Percentiles rank a stretch among this genome's conserved stretches.
Evolutionary conservation across 768 basidiomycete species (phyloP).

Genomic region (Clitopilus passeckerianus): DNA sequence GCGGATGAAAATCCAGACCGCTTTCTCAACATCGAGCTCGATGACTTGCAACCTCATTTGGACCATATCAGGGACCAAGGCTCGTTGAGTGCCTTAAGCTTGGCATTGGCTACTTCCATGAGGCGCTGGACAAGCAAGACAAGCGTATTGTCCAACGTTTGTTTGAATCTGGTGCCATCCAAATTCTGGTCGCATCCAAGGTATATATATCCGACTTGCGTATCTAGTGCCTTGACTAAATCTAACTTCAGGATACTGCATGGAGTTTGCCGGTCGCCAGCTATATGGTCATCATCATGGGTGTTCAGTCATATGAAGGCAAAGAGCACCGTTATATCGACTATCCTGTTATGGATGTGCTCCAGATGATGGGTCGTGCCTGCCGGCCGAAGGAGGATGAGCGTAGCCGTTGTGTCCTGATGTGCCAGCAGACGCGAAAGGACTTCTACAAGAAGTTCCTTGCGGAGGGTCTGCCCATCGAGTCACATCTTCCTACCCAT

Average conservation of each 20-base stretch:
- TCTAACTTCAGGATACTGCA: slow-evolving; percentile 69
- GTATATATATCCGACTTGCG: slow-evolving; percentile 27
- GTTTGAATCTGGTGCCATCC: slow-evolving; percentile 92
- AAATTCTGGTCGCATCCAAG: slow-evolving; percentile 91
- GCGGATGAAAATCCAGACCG: slow-evolving; percentile 82
- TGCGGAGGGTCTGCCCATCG: slow-evolving; percentile 94
- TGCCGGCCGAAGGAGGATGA: slow-evolving; percentile 88
- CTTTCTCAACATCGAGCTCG: slow-evolving; percentile 85
- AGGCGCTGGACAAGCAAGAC: slow-evolving; percentile 88
- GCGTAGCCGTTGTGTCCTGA: slow-evolving; percentile 88
- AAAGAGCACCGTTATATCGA: slow-evolving; percentile 98
- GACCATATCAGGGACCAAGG: slow-evolving; percentile 77
- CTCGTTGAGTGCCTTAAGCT: slow-evolving; percentile 79
- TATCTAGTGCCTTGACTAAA: neutral
- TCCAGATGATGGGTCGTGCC: slow-evolving; percentile 99
- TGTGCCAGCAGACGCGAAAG: slow-evolving; percentile 97
- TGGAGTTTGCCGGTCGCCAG: slow-evolving; percentile 94
- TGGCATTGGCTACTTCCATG: slow-evolving; percentile 94
- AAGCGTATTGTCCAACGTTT: slow-evolving; percentile 90
- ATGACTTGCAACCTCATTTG: slow-evolving; percentile 82
- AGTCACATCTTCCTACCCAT: slow-evolving; percentile 89
- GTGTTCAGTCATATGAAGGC: slow-evolving; percentile 95
- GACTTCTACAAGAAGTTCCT: slow-evolving; percentile 99
- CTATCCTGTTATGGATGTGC: slow-evolving; percentile 96
- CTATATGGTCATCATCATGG: slow-evolving; percentile 99